phyloP scores from a whole-genome alignment of 345 rosid species.

The Streptanthus diversifolius region DNA sequence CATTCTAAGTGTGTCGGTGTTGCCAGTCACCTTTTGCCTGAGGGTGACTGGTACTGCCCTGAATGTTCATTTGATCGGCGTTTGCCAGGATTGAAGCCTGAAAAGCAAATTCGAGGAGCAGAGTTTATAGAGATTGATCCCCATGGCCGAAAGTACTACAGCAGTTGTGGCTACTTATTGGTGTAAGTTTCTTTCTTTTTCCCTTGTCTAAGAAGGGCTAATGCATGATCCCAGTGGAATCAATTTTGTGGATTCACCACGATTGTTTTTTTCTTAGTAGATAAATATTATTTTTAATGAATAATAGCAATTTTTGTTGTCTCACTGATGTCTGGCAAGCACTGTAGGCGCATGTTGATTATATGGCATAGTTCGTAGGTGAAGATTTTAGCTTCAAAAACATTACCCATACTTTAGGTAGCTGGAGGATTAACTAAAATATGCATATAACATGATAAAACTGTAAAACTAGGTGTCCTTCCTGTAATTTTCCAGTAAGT shows the following conservation, averaged over 20 bases:
- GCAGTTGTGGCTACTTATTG: constrained; percentile 79
- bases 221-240: constrained; percentile 2
- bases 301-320: background rate
- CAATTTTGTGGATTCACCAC: constrained; percentile 7
- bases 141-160: constrained; percentile 63
- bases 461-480: background rate
- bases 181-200: constrained; percentile 67
- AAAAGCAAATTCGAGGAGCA: constrained; percentile 76
- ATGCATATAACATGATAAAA: constrained; percentile 7
- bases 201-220: constrained; percentile 14
- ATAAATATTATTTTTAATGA: background rate
- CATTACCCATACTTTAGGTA: constrained; percentile 1
- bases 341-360: constrained; percentile 4
- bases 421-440: background rate
- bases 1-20: constrained; percentile 96
- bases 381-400: background rate
- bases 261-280: background rate
- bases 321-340: constrained; percentile 1
- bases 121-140: constrained; percentile 80
- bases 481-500: background rate
- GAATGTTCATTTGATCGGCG: constrained; percentile 69
- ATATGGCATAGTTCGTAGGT: background rate
- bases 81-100: constrained; percentile 50
- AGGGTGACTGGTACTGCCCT: constrained; percentile 98
- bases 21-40: constrained; percentile 75